Evolutionary conservation across 345 rosid species (phyloP), one percentile per base, ranked within the genome.

Genomic region (Euphorbia lathyris): DNA sequence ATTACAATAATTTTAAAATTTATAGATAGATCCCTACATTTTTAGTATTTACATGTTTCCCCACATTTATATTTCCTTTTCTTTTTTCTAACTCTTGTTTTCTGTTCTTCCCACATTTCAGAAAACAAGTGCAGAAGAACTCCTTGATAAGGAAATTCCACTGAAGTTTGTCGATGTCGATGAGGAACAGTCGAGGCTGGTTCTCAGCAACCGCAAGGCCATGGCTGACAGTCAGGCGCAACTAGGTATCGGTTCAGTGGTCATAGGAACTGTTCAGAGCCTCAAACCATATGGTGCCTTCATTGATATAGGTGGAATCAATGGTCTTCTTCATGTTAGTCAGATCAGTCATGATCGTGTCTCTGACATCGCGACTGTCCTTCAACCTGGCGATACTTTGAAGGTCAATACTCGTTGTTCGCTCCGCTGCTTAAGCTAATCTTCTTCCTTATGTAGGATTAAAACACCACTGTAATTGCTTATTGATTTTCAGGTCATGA

Each of bases 141-240:
- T 91, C 80, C 84, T 90, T 19, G 97, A 77, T 0, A 95, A 86
- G 83, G 88, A 88, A 76, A 70, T 95, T 53, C 97, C 93, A 5
- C 78, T 95, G 40, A 95, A 95, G 83, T 91, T 95, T 82, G 96
- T 95, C 71, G 99, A 95, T 75, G 93, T 95, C 74, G 99, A 95
- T 42, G 96, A 91, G 87, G 99, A 95, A 68, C 87, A 90, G 79
- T 79, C 96, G 17, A 86, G 96, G 79, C 93, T 95, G 71, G 93
- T 95, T 50, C 86, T 95, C 80, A 91, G 97, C 69, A 90, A 95
- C 87, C 90, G 96, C 77, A 95, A 95, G 86, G 97, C 99, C 69
- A 87, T 95, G 86, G 99, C 97, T 48, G 97, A 92, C 73, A 90
- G 93, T 79, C 97, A 95, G 72, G 93, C 99, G 34, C 99, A 93